Conservation (phyloP, 192 early-diverging fungal species). For the Backusella parvicylindrica region DNA sequence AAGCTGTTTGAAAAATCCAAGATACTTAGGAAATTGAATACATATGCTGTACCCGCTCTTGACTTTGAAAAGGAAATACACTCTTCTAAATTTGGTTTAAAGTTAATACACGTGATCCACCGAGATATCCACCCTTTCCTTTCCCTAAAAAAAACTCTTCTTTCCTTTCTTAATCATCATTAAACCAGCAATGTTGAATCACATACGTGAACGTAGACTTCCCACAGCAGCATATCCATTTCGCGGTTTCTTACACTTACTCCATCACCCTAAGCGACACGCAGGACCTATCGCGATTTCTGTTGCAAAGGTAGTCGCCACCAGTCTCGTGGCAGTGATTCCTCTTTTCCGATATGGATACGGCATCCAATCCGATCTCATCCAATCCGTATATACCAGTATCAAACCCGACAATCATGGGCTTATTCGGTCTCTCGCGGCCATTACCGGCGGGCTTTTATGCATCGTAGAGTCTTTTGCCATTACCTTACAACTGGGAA, state of each 20-base stretch:
- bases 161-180: neutral
- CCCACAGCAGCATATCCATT: slow-evolving; percentile 12
- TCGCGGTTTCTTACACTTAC: slow-evolving; percentile 5
- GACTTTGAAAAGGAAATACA: neutral
- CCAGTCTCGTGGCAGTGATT: slow-evolving; percentile 12
- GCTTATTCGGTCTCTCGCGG: neutral
- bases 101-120: neutral
- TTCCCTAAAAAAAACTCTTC: neutral
- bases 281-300: slow-evolving; percentile 12
- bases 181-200: neutral
- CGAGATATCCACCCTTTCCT: neutral
- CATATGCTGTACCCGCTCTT: neutral
- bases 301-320: neutral
- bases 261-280: slow-evolving; percentile 11
- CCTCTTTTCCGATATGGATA: slow-evolving; percentile 7
- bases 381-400: neutral
- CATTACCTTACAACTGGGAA: neutral
- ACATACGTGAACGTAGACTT: neutral
- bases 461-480: slow-evolving; percentile 5
- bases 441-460: neutral
- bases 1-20: too few species aligned
- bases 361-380: neutral
- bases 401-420: neutral
- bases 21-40: too few species aligned
- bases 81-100: neutral